Conservation (phyloP, 345 rosid species). For the Bruguiera sexangula region DNA sequence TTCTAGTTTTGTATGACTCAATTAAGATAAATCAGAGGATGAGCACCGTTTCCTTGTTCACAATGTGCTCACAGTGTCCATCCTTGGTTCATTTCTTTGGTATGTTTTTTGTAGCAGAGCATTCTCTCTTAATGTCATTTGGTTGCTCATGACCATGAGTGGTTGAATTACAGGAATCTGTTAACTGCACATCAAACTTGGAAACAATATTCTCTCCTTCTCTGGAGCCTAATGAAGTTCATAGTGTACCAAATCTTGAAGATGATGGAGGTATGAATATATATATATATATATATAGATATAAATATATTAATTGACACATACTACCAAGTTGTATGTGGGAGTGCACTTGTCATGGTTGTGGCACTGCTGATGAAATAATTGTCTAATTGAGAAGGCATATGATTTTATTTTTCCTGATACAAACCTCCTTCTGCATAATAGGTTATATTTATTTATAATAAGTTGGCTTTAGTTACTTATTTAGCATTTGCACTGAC, state of each 20-base stretch:
- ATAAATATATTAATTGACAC: neutral
- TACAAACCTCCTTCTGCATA: no score
- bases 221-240: constrained; percentile 42
- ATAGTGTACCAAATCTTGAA: constrained; percentile 38
- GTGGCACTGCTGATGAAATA: neutral
- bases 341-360: neutral
- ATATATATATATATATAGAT: no score
- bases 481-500: no score
- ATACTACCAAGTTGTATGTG: neutral
- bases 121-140: neutral
- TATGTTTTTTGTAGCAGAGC: neutral
- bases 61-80: neutral
- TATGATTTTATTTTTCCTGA: neutral
- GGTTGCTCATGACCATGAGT: neutral
- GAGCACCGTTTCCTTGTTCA: neutral
- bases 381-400: neutral
- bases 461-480: no score
- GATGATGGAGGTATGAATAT: constrained; percentile 35
- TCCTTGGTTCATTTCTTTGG: constrained; percentile 4
- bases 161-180: constrained; percentile 40
- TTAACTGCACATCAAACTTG: constrained; percentile 40
- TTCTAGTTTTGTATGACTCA: neutral
- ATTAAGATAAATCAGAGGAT: neutral
- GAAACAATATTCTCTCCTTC: constrained; percentile 85
- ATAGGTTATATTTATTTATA: no score